A percentile compares a stretch with the other conserved stretches of the same genome.
Conservation (phyloP, 345 rosid species). For the Pistacia vera region DNA sequence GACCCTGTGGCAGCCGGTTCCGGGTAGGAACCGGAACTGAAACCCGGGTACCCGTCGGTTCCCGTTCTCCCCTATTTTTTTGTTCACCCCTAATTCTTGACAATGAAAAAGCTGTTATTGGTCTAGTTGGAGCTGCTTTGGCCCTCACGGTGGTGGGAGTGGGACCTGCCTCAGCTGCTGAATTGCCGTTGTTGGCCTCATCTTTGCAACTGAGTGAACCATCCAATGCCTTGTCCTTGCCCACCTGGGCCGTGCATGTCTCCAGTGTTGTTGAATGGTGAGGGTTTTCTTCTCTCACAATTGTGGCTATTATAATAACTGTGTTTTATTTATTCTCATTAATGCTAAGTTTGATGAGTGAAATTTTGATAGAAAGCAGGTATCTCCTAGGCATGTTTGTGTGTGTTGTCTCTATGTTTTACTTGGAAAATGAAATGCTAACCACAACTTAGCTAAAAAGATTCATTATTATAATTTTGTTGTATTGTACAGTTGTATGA, state of each 20-base stretch:
- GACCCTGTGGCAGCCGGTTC: too few relatives aligned
- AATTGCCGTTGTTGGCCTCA: constrained; percentile 40
- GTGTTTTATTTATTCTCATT: background rate
- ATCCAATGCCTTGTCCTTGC: constrained; percentile 83
- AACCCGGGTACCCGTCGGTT: too few relatives aligned
- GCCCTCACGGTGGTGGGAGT: too few relatives aligned
- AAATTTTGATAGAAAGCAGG: background rate
- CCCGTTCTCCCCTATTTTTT: too few relatives aligned
- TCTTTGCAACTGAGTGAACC: constrained; percentile 68
- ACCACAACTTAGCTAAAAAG: background rate
- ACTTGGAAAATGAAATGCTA: background rate
- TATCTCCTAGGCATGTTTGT: background rate
- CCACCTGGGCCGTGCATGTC: constrained; percentile 92
- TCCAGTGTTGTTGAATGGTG: constrained; percentile 90
- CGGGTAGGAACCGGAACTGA: too few relatives aligned
- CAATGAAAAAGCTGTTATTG: too few relatives aligned
- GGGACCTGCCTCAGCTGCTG: constrained; percentile 55
- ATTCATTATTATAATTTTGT: background rate
- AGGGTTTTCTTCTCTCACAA: constrained; percentile 1
- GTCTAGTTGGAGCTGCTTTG: too few relatives aligned
- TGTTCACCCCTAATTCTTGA: too few relatives aligned
- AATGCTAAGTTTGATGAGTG: background rate
- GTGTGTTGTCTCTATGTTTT: background rate
- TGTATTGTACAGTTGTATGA: background rate
- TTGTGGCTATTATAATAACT: background rate